Evolutionary conservation across 495 filamentous ascomycete genomes (phyloP).

Genomic region (Pyrenula massariospora): DNA sequence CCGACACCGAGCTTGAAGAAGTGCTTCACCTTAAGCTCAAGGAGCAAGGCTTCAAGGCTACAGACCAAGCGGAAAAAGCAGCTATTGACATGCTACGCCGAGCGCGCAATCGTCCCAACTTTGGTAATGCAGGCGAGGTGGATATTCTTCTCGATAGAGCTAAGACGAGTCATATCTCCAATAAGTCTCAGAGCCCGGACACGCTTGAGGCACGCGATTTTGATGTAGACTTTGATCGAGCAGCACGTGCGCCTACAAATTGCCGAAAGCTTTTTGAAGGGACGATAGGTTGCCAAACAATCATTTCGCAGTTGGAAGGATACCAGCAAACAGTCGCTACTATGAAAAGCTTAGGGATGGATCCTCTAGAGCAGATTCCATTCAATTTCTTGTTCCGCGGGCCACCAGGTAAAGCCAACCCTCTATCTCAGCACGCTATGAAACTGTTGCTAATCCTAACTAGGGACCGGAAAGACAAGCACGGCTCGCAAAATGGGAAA

Average conservation of each 20-base stretch:
- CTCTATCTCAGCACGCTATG: not conserved
- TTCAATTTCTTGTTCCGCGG: slow-evolving; percentile 55
- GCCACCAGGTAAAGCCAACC: slow-evolving; percentile 36
- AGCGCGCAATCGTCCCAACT: slow-evolving; percentile 33
- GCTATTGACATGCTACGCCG: slow-evolving; percentile 29
- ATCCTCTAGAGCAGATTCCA: slow-evolving; percentile 46
- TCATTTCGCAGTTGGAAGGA: slow-evolving; percentile 44
- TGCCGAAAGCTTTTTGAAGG: slow-evolving; percentile 48
- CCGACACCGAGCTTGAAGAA: slow-evolving; percentile 37
- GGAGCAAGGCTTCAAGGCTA: slow-evolving; percentile 28
- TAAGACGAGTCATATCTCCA: slow-evolving; percentile 45
- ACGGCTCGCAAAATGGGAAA: slow-evolving; percentile 62
- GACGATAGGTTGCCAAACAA: slow-evolving; percentile 53
- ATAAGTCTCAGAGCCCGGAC: slow-evolving; percentile 19
- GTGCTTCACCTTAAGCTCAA: slow-evolving; percentile 50
- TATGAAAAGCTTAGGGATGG: slow-evolving; percentile 36
- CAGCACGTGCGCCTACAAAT: slow-evolving; percentile 34
- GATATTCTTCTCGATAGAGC: slow-evolving; percentile 52
- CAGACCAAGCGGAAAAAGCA: slow-evolving; percentile 23
- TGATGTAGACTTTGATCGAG: slow-evolving; percentile 53
- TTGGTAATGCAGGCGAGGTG: slow-evolving; percentile 47
- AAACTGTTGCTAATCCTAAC: not conserved
- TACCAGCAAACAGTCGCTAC: slow-evolving; percentile 44
- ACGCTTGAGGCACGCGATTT: slow-evolving; percentile 53
- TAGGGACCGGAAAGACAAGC: slow-evolving; percentile 65